phyloP scores from a whole-genome alignment of 495 filamentous ascomycete species.

The Aspergillus affinis region DNA sequence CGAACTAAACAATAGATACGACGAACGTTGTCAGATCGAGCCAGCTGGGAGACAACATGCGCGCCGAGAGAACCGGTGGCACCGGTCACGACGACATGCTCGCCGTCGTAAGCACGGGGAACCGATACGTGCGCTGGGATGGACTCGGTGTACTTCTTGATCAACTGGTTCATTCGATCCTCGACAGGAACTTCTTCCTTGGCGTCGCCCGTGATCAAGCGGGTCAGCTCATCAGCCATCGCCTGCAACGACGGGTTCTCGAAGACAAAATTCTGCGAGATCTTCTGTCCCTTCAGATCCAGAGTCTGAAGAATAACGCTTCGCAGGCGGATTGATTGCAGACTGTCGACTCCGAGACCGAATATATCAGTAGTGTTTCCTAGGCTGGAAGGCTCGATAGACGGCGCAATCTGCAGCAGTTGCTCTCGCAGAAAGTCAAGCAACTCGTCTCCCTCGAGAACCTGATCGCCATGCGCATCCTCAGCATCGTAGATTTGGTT shows the following conservation, averaged over 20 bases:
- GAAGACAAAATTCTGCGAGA: constrained; percentile 43
- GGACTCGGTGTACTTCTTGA: constrained; percentile 33
- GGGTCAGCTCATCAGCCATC: constrained; percentile 24
- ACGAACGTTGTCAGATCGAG: constrained; percentile 19
- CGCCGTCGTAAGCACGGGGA: constrained; percentile 13
- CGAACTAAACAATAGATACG: constrained; percentile 58
- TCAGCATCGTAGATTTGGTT: constrained; percentile 38
- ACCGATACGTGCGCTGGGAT: constrained; percentile 33
- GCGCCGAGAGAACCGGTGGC: constrained; percentile 63
- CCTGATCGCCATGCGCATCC: constrained; percentile 13
- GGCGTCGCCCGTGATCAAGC: constrained; percentile 9
- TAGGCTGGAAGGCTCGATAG: constrained; percentile 18
- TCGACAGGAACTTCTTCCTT: constrained; percentile 22
- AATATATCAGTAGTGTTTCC: constrained; percentile 43
- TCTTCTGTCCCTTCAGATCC: constrained; percentile 26
- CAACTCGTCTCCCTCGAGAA: constrained; percentile 18
- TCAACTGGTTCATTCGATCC: constrained; percentile 23
- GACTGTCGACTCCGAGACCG: constrained; percentile 48
- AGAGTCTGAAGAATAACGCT: constrained; percentile 31
- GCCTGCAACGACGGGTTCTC: constrained; percentile 36
- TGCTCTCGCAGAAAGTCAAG: constrained; percentile 18
- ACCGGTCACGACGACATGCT: constrained; percentile 50
- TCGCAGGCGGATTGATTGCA: constrained; percentile 47
- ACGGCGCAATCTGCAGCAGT: constrained; percentile 17
- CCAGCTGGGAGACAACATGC: constrained; percentile 50